Conservation (phyloP, 2,329 filamentous ascomycete species). For the Neofusicoccum sp. region DNA sequence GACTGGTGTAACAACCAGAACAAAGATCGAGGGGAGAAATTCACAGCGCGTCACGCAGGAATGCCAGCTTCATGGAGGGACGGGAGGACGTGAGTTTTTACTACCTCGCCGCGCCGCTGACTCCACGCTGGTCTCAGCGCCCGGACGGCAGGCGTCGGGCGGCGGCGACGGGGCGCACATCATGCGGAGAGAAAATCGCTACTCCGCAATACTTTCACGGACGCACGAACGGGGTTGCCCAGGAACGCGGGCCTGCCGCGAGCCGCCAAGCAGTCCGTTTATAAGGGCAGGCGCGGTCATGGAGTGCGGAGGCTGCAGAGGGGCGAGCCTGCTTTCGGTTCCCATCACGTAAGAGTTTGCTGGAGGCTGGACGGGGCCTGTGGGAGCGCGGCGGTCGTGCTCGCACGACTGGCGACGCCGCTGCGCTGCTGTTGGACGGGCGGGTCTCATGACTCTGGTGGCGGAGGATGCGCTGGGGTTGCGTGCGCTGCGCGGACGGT, state of each 20-base stretch:
- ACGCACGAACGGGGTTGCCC: slow-evolving; percentile 11
- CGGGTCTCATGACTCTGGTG: background rate
- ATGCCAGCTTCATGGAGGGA: background rate
- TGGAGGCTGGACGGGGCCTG: background rate
- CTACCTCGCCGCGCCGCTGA: background rate
- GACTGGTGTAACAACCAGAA: background rate
- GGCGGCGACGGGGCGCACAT: slow-evolving; percentile 11
- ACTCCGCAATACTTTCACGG: slow-evolving; percentile 5
- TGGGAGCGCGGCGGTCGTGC: background rate
- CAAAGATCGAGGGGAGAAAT: background rate
- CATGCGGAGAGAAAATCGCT: slow-evolving; percentile 17
- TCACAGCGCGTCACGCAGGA: background rate
- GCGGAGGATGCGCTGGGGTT: background rate
- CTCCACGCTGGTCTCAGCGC: background rate
- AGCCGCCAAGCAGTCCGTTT: background rate
- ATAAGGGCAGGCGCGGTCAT: background rate
- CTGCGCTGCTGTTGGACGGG: background rate
- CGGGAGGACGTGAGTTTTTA: background rate
- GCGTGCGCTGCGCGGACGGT: background rate
- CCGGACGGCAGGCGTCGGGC: background rate
- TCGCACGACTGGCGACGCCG: background rate
- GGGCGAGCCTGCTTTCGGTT: background rate
- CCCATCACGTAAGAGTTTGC: slow-evolving; percentile 17
- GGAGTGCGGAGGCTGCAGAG: background rate
- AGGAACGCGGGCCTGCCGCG: background rate